Base-by-base conservation (phyloP, 805 yeast species). In the Nakazawaea wyomingensis region DNA sequence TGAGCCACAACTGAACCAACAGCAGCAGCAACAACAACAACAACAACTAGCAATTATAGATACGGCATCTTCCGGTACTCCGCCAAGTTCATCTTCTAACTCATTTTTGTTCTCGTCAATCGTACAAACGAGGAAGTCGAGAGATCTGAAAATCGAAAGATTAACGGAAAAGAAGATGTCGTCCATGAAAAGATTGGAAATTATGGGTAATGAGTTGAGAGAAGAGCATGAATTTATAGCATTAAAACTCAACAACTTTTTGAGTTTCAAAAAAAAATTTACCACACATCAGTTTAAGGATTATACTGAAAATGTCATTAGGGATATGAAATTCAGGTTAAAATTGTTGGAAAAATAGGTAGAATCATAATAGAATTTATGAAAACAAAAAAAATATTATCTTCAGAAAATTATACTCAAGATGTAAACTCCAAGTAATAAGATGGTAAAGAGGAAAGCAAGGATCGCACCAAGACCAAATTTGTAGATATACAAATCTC, bases 201-300 rank as follows among this genome's bases (percentile, higher is more conserved):
- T 67, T n/a, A 59, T 67, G 18, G 66, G 72, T 37, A 56, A 60
- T 26, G 64, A 64, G 32, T 56, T 82, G 33, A 50, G 67, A 42
- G 47, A 50, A 19, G 70, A 64, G n/a, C 85, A 84, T 57, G 91
- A 84, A 52, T 51, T 58, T 1, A 50, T 82, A 3, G 89, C 90
- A 1, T 71, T 76, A 39, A 84, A 80, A 55, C 63, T 82, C 16
- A 80, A 80, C 40, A 75, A 72, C 39, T 81, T 75, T 47, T 60
- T 82, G 50, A 67, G 65, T 41, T 79, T 72, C 59, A 74, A 75
- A 51, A 57, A 71, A 3, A 57, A 58, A 1, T 67, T 74, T 45
- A 46, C 74, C 32, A 51, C 53, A 31, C 58, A 65, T 38, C 62
- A 65, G 2, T 51, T 78, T 29, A 64, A 58, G 41, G 60, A 59